Conservation (phyloP, 23 red algal genomes). For the Gracilariopsis chorda region DNA sequence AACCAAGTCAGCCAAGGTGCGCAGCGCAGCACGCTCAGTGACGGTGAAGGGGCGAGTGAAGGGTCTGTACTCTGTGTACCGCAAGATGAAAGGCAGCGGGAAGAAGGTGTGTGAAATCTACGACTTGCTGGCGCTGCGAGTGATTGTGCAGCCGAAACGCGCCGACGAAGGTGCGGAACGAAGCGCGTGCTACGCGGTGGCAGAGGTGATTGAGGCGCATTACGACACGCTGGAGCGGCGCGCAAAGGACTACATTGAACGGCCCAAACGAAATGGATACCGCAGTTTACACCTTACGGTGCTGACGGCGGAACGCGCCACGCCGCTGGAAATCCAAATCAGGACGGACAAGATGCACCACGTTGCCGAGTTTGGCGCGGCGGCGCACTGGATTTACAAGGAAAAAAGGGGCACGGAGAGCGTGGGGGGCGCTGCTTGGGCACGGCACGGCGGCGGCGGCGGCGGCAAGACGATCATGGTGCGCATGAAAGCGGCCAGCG, state of each 20-base stretch:
- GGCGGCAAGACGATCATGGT: background rate
- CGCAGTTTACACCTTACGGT: constrained; percentile 82
- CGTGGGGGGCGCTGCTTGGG: too few species aligned
- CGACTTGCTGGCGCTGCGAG: constrained; percentile 85
- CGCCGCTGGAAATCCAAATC: constrained; percentile 90
- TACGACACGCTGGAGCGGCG: constrained; percentile 52
- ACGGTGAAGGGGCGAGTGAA: constrained; percentile 83
- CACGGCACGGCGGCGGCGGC: too few species aligned
- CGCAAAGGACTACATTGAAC: constrained; percentile 75
- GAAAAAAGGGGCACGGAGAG: background rate
- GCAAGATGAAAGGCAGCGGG: constrained; percentile 79
- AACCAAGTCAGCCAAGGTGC: constrained; percentile 23
- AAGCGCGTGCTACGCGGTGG: constrained; percentile 60
- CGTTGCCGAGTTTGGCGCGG: constrained; percentile 82
- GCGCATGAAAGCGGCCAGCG: background rate
- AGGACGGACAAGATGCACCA: constrained; percentile 86
- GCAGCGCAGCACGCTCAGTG: constrained; percentile 11
- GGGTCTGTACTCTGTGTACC: constrained; percentile 86
- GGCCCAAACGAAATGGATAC: constrained; percentile 91
- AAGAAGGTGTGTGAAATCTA: constrained; percentile 77
- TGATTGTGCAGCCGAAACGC: constrained; percentile 66
- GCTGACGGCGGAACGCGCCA: constrained; percentile 2
- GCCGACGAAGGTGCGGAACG: constrained; percentile 47
- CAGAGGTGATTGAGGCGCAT: constrained; percentile 43
- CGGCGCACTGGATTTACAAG: constrained; percentile 97